Evolutionary conservation across 208 protist genomes (phyloP).

Genomic region (Wallacemonas collosoma): DNA sequence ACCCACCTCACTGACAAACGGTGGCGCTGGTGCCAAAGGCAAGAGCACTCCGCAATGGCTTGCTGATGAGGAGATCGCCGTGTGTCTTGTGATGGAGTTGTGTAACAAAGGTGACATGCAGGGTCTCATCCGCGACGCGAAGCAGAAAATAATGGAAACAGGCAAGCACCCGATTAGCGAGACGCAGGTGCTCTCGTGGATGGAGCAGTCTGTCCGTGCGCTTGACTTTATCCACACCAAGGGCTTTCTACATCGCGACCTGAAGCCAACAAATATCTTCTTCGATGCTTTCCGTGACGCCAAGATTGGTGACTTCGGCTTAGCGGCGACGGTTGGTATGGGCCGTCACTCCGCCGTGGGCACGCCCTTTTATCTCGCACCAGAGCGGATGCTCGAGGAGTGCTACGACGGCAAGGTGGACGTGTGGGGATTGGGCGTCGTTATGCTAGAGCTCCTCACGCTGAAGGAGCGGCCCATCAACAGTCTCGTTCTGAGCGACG

Average conservation of each 20-base stretch:
- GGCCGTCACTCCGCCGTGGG: slow-evolving; percentile 75
- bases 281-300: slow-evolving; percentile 73
- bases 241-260: slow-evolving; percentile 86
- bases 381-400: slow-evolving; percentile 89
- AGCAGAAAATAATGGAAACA: slow-evolving; percentile 66
- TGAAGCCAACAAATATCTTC: slow-evolving; percentile 93
- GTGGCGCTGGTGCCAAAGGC: not conserved
- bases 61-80: slow-evolving; percentile 46
- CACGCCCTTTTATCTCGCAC: slow-evolving; percentile 91
- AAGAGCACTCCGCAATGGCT: slow-evolving; percentile 23
- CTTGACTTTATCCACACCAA: slow-evolving; percentile 84
- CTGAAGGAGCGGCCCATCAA: slow-evolving; percentile 84
- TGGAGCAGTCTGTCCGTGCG: slow-evolving; percentile 72
- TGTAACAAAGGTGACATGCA: slow-evolving; percentile 81
- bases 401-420: slow-evolving; percentile 86
- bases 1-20: not conserved
- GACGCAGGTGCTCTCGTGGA: slow-evolving; percentile 70
- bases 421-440: slow-evolving; percentile 84
- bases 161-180: slow-evolving; percentile 68
- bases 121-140: slow-evolving; percentile 53
- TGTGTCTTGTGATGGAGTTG: slow-evolving; percentile 91
- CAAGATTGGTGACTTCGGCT: slow-evolving; percentile 91
- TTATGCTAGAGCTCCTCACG: slow-evolving; percentile 80
- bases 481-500: slow-evolving; percentile 73
- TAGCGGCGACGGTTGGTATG: slow-evolving; percentile 68